Conservation (phyloP, 805 yeast species). For the Wickerhamomyces ciferrii region DNA sequence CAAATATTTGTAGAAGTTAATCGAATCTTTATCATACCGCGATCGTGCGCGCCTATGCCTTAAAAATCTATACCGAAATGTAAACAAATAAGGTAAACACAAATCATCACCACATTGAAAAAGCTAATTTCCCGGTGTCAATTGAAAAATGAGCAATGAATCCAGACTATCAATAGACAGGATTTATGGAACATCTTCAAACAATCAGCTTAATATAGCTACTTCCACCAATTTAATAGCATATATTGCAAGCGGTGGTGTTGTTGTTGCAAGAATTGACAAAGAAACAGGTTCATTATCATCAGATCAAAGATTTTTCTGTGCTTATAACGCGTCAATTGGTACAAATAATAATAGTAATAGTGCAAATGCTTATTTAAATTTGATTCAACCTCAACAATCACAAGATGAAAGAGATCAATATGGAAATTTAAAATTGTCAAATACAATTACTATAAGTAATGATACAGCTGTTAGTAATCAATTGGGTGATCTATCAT, state of each 20-base stretch:
- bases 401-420: slow-evolving; percentile 4
- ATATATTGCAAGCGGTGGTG: slow-evolving; percentile 57
- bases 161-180: slow-evolving; percentile 14
- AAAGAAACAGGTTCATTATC: slow-evolving; percentile 13
- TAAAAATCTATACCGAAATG: slow-evolving; percentile 1
- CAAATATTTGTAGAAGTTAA: no score
- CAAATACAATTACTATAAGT: neutral
- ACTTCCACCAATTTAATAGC: slow-evolving; percentile 38
- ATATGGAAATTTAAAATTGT: slow-evolving; percentile 7
- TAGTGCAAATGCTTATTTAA: slow-evolving; percentile 1
- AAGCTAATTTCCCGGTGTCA: neutral
- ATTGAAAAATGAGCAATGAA: neutral
- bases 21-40: neutral
- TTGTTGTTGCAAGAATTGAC: slow-evolving; percentile 39
- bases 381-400: neutral
- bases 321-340: slow-evolving; percentile 32
- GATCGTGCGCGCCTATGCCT: neutral
- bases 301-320: slow-evolving; percentile 41
- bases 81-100: slow-evolving; percentile 6
- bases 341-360: neutral
- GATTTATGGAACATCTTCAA: slow-evolving; percentile 45
- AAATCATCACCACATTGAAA: neutral
- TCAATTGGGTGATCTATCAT: slow-evolving; percentile 7
- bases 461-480: slow-evolving; percentile 10
- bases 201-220: slow-evolving; percentile 32